Evolutionary conservation across 768 basidiomycete genomes (phyloP).

Genomic region (Lentinus tigrinus): DNA sequence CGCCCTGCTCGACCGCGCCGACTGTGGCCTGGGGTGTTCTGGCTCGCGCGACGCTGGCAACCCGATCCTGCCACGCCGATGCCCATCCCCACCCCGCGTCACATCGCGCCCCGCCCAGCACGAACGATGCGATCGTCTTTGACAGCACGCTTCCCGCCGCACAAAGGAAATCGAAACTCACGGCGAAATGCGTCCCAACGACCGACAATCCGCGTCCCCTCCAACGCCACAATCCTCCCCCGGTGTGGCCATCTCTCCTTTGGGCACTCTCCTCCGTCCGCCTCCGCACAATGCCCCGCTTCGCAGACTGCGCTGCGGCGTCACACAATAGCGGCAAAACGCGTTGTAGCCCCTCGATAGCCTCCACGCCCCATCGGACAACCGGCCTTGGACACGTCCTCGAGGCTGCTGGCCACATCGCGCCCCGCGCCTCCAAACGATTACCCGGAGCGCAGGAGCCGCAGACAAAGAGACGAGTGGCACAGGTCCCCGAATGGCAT

Average conservation of each 20-base stretch:
- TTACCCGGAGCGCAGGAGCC: neutral
- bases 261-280: neutral
- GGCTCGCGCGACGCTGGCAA: neutral
- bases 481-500: neutral
- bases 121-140: too few species aligned
- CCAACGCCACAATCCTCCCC: constrained; percentile 14
- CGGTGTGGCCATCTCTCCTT: too few species aligned
- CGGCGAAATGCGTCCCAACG: neutral
- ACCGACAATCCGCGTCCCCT: neutral
- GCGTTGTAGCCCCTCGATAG: neutral
- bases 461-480: constrained; percentile 2
- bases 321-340: constrained; percentile 10
- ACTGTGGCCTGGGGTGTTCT: neutral
- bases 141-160: too few species aligned
- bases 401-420: constrained; percentile 1
- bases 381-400: neutral
- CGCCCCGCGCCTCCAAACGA: constrained; percentile 1
- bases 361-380: neutral
- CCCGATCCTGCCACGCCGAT: neutral
- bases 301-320: neutral
- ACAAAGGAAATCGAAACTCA: neutral
- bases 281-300: neutral
- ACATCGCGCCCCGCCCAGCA: neutral
- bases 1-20: neutral
- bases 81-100: neutral